Percentiles rank a stretch among this genome's conserved stretches.
Evolutionary conservation across 164 flowering plant species (phyloP).

Genomic region (Protea cynaroides): DNA sequence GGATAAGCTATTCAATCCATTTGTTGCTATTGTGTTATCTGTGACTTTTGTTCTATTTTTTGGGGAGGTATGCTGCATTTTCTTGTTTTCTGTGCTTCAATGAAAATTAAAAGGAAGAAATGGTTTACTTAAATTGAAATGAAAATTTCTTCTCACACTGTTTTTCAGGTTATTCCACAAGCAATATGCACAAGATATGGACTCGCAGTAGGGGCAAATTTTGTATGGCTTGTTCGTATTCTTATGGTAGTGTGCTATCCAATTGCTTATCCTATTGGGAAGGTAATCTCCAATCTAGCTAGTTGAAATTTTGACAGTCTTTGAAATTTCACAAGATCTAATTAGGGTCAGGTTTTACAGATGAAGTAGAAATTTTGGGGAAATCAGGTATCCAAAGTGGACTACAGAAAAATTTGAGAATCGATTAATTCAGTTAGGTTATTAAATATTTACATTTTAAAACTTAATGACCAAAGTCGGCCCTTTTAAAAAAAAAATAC

Average conservation of each 20-base stretch:
- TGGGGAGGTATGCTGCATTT: constrained; percentile 69
- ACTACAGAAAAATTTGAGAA: too few species aligned
- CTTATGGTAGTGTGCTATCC: constrained; percentile 91
- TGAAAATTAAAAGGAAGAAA: not conserved
- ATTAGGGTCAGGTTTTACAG: too few species aligned
- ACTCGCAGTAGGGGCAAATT: constrained; percentile 93
- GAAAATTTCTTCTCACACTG: not conserved
- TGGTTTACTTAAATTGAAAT: not conserved
- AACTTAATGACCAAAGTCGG: too few species aligned
- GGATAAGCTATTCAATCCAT: constrained; percentile 84
- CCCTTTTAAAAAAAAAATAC: too few species aligned
- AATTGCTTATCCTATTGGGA: constrained; percentile 86
- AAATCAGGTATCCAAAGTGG: too few species aligned
- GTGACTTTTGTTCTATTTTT: constrained; percentile 92
- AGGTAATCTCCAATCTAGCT: constrained; percentile 42
- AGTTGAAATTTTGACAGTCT: not conserved
- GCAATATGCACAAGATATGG: constrained; percentile 95
- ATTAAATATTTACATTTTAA: too few species aligned
- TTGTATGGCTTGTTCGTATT: constrained; percentile 84
- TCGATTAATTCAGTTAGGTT: too few species aligned
- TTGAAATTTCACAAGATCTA: not conserved
- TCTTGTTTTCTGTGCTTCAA: constrained; percentile 6
- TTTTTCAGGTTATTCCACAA: constrained; percentile 86
- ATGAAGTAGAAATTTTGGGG: too few species aligned
- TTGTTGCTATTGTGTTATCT: constrained; percentile 81